Conservation (phyloP, 805 yeast species). For the Candida krabiensis region DNA sequence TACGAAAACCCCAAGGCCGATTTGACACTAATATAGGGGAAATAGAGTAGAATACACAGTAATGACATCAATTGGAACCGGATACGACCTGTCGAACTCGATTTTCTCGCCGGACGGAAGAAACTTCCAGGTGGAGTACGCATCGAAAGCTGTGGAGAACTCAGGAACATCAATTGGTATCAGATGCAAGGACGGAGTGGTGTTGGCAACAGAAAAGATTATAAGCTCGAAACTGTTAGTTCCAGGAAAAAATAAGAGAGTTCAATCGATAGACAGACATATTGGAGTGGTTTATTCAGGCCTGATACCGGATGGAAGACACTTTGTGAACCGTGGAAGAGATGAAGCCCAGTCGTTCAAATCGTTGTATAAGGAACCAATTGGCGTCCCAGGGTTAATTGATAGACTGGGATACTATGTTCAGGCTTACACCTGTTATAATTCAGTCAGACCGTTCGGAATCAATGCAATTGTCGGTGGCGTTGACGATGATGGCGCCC, state of each 20-base stretch:
- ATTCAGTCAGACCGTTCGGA: conserved; percentile 98
- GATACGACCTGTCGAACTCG: conserved; percentile 96
- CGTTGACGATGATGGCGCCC: conserved; percentile 79
- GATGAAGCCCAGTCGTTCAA: conserved; percentile 85
- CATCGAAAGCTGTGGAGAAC: conserved; percentile 95
- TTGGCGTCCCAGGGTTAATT: conserved; percentile 78
- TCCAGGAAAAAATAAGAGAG: conserved; percentile 84
- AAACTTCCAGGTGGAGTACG: conserved; percentile 97
- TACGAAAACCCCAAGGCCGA: background rate
- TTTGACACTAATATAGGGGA: background rate
- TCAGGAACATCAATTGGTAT: conserved; percentile 96
- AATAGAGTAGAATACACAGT: background rate
- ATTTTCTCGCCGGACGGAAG: conserved; percentile 93
- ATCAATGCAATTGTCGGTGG: conserved; percentile 92
- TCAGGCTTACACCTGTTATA: conserved; percentile 93
- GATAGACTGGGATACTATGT: conserved; percentile 88
- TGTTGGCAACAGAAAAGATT: conserved; percentile 96
- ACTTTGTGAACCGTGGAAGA: conserved; percentile 86
- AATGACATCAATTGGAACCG: conserved; percentile 93
- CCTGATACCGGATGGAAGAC: conserved; percentile 94
- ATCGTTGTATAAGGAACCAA: conserved; percentile 69
- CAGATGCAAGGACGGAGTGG: conserved; percentile 89
- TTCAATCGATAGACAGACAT: conserved; percentile 91
- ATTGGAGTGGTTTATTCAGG: conserved; percentile 96
- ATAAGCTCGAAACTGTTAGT: conserved; percentile 83